Conservation (phyloP, 371 early-diverging fungal species). For the Rhizomucor miehei region DNA sequence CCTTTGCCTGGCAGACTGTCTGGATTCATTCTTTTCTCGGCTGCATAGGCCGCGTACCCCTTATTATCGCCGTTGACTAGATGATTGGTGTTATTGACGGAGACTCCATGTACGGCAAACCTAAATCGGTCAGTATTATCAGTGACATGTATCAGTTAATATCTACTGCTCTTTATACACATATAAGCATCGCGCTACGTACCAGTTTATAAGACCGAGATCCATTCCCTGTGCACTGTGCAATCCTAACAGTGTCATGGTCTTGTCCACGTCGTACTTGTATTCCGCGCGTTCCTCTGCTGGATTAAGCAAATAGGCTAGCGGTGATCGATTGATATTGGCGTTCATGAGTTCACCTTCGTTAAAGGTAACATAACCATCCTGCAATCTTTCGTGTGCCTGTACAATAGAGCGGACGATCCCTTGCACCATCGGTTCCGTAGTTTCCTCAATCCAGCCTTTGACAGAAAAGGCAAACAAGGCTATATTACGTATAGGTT, state of each 20-base stretch:
- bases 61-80: slow-evolving; percentile 69
- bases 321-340: slow-evolving; percentile 60
- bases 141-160: neutral
- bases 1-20: slow-evolving; percentile 18
- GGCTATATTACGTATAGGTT: slow-evolving; percentile 10
- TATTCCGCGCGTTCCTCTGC: slow-evolving; percentile 50
- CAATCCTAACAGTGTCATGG: slow-evolving; percentile 47
- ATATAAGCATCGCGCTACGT: slow-evolving; percentile 4
- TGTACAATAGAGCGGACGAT: slow-evolving; percentile 50
- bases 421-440: slow-evolving; percentile 56
- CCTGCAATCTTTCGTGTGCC: slow-evolving; percentile 52
- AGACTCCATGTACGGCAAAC: slow-evolving; percentile 68
- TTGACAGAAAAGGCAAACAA: slow-evolving; percentile 40
- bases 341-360: slow-evolving; percentile 46
- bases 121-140: slow-evolving; percentile 24
- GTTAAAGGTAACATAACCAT: slow-evolving; percentile 26
- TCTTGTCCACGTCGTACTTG: slow-evolving; percentile 54
- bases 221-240: slow-evolving; percentile 19
- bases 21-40: slow-evolving; percentile 40
- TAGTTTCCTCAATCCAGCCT: slow-evolving; percentile 51
- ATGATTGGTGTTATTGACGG: slow-evolving; percentile 56
- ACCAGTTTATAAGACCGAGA: slow-evolving; percentile 44
- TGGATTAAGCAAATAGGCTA: slow-evolving; percentile 60
- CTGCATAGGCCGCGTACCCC: slow-evolving; percentile 59
- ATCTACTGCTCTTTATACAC: neutral